Conservation (phyloP, 2,329 filamentous ascomycete species). For the Colletotrichum nymphaeae region DNA sequence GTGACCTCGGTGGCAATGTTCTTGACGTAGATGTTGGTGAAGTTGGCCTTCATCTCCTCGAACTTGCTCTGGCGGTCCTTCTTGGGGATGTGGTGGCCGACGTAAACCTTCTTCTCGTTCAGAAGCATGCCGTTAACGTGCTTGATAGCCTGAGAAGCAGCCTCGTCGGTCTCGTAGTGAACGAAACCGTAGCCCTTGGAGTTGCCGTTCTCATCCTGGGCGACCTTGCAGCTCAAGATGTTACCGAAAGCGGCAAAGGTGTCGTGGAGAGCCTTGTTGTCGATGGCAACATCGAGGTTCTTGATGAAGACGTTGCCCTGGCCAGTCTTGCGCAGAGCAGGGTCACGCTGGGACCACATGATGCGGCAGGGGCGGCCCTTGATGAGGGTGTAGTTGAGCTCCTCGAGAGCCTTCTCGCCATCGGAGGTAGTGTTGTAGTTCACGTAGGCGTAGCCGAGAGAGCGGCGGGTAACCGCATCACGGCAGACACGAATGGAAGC, state of each 20-base stretch:
- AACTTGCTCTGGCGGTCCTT: constrained; percentile 99
- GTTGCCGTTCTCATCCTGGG: constrained; percentile 94
- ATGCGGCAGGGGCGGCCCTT: constrained; percentile 99
- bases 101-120: constrained; percentile 99
- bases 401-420: constrained; percentile 97
- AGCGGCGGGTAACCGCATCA: constrained; percentile 97
- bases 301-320: constrained; percentile 99
- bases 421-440: constrained; percentile 99
- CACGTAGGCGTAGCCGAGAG: constrained; percentile 98
- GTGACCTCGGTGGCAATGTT: constrained; percentile 88
- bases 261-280: constrained; percentile 99
- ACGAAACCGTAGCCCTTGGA: constrained; percentile 99
- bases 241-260: constrained; percentile 99
- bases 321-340: constrained; percentile 97
- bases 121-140: constrained; percentile 99
- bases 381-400: constrained; percentile 99
- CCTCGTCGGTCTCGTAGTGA: constrained; percentile 99
- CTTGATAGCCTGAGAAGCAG: constrained; percentile 97
- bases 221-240: constrained; percentile 99
- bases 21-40: constrained; percentile 99
- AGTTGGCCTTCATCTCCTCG: constrained; percentile 99
- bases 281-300: constrained; percentile 97
- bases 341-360: constrained; percentile 99
- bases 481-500: constrained; percentile 99
- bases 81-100: constrained; percentile 99